phyloP scores from a whole-genome alignment of 2,329 filamentous ascomycete genomes.

The Fusarium foetens region DNA sequence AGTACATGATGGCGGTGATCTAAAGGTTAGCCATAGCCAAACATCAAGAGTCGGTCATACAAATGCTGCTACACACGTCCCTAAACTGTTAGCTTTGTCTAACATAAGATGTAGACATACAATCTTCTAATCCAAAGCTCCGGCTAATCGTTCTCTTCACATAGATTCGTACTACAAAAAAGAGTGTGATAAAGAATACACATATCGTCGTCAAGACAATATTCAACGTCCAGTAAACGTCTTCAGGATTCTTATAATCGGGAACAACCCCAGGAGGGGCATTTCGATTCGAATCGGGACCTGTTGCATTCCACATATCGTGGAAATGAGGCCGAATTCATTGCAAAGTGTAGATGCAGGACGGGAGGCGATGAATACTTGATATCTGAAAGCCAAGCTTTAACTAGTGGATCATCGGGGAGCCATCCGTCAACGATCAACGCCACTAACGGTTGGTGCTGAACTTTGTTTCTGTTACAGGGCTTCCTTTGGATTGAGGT shows the following conservation, averaged over 20 bases:
- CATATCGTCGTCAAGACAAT: conserved; percentile 24
- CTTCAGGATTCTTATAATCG: conserved; percentile 27
- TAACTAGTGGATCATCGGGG: background rate
- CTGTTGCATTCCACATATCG: conserved; percentile 41
- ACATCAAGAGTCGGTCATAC: background rate
- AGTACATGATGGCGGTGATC: conserved; percentile 19
- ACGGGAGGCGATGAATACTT: background rate
- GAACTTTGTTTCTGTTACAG: conserved; percentile 4
- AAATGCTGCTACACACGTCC: conserved; percentile 34
- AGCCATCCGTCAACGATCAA: conserved; percentile 11
- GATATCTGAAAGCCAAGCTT: background rate
- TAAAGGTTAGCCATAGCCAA: conserved; percentile 4
- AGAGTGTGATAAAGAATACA: conserved; percentile 2
- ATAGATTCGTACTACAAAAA: conserved; percentile 30
- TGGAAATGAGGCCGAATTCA: background rate
- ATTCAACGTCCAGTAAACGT: conserved; percentile 37
- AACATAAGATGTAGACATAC: conserved; percentile 2
- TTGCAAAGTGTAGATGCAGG: background rate
- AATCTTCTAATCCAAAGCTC: conserved; percentile 28
- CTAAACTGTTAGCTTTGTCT: conserved; percentile 13
- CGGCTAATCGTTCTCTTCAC: conserved; percentile 30
- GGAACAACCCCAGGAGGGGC: conserved; percentile 33
- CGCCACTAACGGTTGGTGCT: conserved; percentile 10
- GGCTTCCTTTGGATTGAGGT: conserved; percentile 1
- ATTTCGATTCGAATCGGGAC: conserved; percentile 39